phyloP scores from a whole-genome alignment of 306 rosid genomes.

The Astragalus membranaceus region DNA sequence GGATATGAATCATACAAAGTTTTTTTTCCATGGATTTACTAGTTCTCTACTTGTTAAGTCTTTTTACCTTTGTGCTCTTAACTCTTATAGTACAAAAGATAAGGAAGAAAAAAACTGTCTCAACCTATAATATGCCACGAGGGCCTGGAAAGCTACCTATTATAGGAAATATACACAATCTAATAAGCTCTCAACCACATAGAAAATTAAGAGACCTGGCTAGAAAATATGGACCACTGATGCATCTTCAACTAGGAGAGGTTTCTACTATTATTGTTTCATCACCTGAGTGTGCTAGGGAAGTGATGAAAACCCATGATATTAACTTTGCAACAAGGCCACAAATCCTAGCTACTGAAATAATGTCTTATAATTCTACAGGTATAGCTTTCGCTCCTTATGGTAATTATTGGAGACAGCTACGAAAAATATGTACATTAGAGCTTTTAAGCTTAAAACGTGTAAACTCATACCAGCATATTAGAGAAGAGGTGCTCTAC shows the following conservation, averaged over 20 bases:
- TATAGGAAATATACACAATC: conserved; percentile 23
- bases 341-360: not conserved
- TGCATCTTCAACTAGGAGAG: conserved; percentile 42
- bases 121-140: conserved; percentile 14
- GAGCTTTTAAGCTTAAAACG: conserved; percentile 31
- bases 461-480: conserved; percentile 13
- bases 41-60: not conserved
- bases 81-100: not conserved
- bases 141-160: conserved; percentile 38
- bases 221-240: conserved; percentile 31
- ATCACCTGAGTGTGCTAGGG: conserved; percentile 27
- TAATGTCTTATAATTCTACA: conserved; percentile 17
- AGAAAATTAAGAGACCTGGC: conserved; percentile 29
- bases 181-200: conserved; percentile 15
- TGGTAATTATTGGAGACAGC: conserved; percentile 30
- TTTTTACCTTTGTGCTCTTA: not conserved
- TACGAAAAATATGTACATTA: conserved; percentile 13
- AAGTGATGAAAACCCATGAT: conserved; percentile 36
- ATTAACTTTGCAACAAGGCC: conserved; percentile 29
- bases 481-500: conserved; percentile 28
- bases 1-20: not conserved
- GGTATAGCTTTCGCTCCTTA: conserved; percentile 17
- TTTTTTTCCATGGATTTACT: not conserved
- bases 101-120: not conserved
- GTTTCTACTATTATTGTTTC: conserved; percentile 29